These are phyloP conservation scores for Boletus edulis DNA, from an alignment of 768 basidiomycete genomes.

Conservation along the genomic window DNA sequence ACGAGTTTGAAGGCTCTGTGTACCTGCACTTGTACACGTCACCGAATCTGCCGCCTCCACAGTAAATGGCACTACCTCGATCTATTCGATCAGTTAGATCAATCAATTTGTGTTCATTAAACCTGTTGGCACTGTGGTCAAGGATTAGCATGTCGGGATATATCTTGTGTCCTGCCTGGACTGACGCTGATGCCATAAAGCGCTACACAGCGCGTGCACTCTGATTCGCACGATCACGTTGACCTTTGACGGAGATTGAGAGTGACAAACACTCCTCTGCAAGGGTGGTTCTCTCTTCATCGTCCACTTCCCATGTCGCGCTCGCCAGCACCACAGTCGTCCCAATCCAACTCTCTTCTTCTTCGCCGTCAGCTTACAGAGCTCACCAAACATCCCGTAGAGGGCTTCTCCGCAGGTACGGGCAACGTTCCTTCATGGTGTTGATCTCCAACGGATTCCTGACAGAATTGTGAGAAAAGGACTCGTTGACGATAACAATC, in stretches of 20 bases:
- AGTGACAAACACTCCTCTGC: background rate
- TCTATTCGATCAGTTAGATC: background rate
- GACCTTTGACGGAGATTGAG: background rate
- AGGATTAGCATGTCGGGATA: background rate
- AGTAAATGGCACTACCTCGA: background rate
- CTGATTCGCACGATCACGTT: constrained; percentile 10
- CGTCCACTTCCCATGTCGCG: constrained; percentile 16
- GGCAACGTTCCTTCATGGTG: constrained; percentile 23
- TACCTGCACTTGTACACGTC: background rate
- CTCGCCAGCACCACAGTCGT: constrained; percentile 32
- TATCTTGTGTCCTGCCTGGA: too few relatives aligned
- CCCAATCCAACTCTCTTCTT: constrained; percentile 48
- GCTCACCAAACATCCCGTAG: constrained; percentile 89
- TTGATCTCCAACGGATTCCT: constrained; percentile 33
- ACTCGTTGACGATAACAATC: constrained; percentile 90
- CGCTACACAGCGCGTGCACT: too few relatives aligned
- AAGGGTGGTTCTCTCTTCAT: background rate
- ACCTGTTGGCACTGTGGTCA: background rate
- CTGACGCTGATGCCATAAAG: too few relatives aligned
- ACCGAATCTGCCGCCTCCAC: background rate
- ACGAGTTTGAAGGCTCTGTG: background rate
- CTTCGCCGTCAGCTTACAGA: constrained; percentile 79
- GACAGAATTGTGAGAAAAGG: constrained; percentile 48
- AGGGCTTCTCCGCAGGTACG: constrained; percentile 93
- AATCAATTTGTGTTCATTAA: background rate